These are phyloP conservation scores for Castanospermum australe DNA, from an alignment of 306 rosid genomes.

Conservation along the genomic window DNA sequence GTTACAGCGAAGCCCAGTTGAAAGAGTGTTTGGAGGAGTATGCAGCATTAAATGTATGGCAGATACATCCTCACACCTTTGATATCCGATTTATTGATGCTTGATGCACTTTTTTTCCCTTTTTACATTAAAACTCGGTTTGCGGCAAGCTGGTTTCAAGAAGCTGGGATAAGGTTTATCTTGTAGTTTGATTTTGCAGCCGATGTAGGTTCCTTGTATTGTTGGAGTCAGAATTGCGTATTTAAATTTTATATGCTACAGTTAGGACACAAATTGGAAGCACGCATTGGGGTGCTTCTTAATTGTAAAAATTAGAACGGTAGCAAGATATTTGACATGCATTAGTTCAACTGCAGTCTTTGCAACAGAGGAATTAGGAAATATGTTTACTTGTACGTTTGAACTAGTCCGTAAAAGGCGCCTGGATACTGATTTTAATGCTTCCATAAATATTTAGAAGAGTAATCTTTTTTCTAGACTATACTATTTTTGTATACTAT, in stretches of 20 bases:
- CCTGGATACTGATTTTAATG: background rate
- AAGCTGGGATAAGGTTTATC: background rate
- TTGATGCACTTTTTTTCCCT: conserved; percentile 30
- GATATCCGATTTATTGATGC: conserved; percentile 93
- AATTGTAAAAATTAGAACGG: background rate
- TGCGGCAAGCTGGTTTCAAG: conserved; percentile 9
- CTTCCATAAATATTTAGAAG: background rate
- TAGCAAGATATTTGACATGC: background rate
- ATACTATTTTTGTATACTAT: too few species aligned
- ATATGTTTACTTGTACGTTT: background rate
- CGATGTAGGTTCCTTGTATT: conserved; percentile 9
- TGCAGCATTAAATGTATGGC: conserved; percentile 98
- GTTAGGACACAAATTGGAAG: background rate
- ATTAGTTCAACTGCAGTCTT: background rate
- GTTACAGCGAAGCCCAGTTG: conserved; percentile 94
- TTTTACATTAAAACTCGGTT: background rate
- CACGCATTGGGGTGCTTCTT: background rate
- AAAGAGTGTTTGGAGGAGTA: conserved; percentile 97
- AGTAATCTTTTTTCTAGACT: too few species aligned
- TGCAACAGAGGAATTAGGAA: background rate
- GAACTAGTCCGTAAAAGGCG: too few species aligned
- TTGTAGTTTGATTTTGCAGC: conserved; percentile 24
- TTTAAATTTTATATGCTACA: background rate
- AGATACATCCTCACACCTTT: conserved; percentile 88
- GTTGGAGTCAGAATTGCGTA: conserved; percentile 10